A percentile compares a stretch with the other conserved stretches of the same genome.
Conservation (phyloP, 768 basidiomycete species). For the Boletus rufocinnamomeus region DNA sequence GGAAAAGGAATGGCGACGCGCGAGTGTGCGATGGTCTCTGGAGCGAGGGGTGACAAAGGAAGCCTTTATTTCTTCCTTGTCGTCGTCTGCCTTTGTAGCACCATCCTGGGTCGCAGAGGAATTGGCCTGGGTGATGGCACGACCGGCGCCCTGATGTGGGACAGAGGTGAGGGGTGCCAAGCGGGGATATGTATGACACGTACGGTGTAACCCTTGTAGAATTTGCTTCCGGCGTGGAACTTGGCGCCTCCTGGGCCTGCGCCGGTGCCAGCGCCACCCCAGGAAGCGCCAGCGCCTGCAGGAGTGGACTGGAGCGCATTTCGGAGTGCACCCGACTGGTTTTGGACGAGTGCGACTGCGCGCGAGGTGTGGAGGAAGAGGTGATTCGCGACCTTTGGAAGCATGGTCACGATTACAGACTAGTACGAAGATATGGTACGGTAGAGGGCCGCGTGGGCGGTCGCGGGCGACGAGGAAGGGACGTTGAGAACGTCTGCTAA, state of each 20-base stretch:
- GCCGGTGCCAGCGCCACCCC: constrained; percentile 49
- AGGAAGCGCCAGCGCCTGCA: constrained; percentile 50
- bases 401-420: constrained; percentile 46
- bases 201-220: constrained; percentile 69
- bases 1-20: constrained; percentile 63
- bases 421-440: constrained; percentile 2
- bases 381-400: constrained; percentile 82
- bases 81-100: constrained; percentile 51
- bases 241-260: constrained; percentile 74
- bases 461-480: constrained; percentile 1
- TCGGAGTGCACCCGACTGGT: constrained; percentile 65
- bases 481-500: no score
- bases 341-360: constrained; percentile 74
- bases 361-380: constrained; percentile 75
- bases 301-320: constrained; percentile 71
- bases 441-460: not conserved
- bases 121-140: constrained; percentile 74
- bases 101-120: constrained; percentile 57
- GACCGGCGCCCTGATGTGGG: constrained; percentile 56
- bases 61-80: constrained; percentile 50
- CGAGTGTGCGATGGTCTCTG: constrained; percentile 45
- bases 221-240: constrained; percentile 69
- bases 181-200: constrained; percentile 25
- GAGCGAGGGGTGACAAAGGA: constrained; percentile 35
- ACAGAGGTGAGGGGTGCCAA: constrained; percentile 5